phyloP scores from a whole-genome alignment of 495 filamentous ascomycete species.

The Hypoxylon fragiforme region DNA sequence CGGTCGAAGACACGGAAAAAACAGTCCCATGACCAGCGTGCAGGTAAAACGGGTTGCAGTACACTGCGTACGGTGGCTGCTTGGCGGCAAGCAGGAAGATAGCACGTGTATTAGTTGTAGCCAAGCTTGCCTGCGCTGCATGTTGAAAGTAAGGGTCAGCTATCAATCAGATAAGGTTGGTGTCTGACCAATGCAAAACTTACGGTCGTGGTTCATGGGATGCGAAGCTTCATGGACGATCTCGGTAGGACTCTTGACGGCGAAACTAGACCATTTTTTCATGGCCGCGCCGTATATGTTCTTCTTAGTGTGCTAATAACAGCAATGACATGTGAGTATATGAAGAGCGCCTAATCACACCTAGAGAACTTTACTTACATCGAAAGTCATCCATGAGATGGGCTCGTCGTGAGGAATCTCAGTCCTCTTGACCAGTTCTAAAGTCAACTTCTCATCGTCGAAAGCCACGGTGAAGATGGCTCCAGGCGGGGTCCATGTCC shows the following conservation, averaged over 20 bases:
- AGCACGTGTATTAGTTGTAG: slow-evolving; percentile 77
- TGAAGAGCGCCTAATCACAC: neutral
- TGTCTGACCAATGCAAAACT: slow-evolving; percentile 29
- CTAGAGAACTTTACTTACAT: slow-evolving; percentile 53
- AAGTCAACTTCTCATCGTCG: slow-evolving; percentile 71
- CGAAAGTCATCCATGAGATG: slow-evolving; percentile 89
- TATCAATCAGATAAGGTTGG: slow-evolving; percentile 6
- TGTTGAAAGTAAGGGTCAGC: slow-evolving; percentile 19
- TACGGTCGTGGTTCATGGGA: slow-evolving; percentile 61
- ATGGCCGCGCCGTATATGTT: slow-evolving; percentile 84
- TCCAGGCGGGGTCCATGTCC: slow-evolving; percentile 82
- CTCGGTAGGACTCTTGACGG: slow-evolving; percentile 73
- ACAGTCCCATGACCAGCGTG: slow-evolving; percentile 78
- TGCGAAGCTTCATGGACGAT: slow-evolving; percentile 76
- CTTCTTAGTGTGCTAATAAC: slow-evolving; percentile 71
- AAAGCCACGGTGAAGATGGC: slow-evolving; percentile 85
- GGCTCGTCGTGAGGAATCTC: slow-evolving; percentile 78
- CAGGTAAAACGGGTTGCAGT: slow-evolving; percentile 86
- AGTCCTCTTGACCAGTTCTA: slow-evolving; percentile 75
- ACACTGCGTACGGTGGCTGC: slow-evolving; percentile 76
- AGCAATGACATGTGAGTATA: slow-evolving; percentile 28
- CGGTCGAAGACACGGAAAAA: slow-evolving; percentile 67
- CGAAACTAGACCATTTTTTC: slow-evolving; percentile 86
- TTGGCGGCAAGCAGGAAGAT: slow-evolving; percentile 82
- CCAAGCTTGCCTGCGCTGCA: slow-evolving; percentile 65